Percentiles rank a stretch among this genome's conserved stretches.
Conservation (phyloP, 805 yeast species). For the Starmerella bacillaris region DNA sequence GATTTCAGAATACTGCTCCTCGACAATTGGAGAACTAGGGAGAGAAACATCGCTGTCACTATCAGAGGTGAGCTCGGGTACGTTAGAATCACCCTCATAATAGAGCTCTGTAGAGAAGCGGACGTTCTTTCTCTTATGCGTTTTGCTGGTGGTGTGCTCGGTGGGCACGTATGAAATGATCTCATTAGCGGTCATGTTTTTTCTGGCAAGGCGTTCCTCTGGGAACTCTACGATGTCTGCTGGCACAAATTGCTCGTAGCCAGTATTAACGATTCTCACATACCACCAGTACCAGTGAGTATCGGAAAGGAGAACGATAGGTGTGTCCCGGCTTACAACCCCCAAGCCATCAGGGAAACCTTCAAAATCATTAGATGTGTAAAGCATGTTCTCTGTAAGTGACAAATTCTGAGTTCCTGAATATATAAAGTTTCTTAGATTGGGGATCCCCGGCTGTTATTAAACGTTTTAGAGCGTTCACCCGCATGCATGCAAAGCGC, state of each 20-base stretch:
- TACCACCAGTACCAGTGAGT: constrained; percentile 96
- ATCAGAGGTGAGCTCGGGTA: constrained; percentile 1
- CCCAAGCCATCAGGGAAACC: not conserved
- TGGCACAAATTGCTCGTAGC: constrained; percentile 82
- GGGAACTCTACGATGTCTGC: constrained; percentile 89
- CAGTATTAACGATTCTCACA: constrained; percentile 40
- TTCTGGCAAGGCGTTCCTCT: constrained; percentile 73
- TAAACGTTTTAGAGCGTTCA: too few relatives aligned
- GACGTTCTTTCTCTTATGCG: too few relatives aligned
- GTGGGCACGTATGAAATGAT: not conserved
- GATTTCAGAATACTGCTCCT: too few relatives aligned
- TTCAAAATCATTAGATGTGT: not conserved
- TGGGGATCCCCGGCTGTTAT: too few relatives aligned
- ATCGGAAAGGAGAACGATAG: constrained; percentile 55
- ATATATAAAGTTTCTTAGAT: too few relatives aligned
- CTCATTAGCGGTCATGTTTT: constrained; percentile 28
- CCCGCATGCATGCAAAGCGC: too few relatives aligned
- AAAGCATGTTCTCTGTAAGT: not conserved
- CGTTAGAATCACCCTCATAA: not conserved
- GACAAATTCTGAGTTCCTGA: too few relatives aligned
- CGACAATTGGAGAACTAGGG: not conserved
- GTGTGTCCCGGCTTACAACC: not conserved
- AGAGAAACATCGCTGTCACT: constrained; percentile 2
- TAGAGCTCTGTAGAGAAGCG: not conserved
- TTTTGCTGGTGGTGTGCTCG: not conserved